Percentiles rank a stretch among this genome's conserved stretches.
Conservation (phyloP, 1,284 basidiomycete species). For the Mycena sp. region DNA sequence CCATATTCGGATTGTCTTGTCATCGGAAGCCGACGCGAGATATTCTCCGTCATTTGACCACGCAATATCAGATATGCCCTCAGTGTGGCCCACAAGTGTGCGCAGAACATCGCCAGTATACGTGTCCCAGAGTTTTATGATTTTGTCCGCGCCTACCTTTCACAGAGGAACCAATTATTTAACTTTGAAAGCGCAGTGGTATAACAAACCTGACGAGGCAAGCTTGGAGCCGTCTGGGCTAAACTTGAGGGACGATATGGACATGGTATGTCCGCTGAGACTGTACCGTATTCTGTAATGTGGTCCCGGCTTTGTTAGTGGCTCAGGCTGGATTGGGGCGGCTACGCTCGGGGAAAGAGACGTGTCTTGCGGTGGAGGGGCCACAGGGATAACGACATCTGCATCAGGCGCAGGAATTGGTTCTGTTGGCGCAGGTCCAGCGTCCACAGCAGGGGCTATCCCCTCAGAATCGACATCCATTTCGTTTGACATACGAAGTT, state of each 20-base stretch:
- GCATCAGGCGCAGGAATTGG: slow-evolving; percentile 6
- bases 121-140: slow-evolving; percentile 82
- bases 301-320: slow-evolving; percentile 32
- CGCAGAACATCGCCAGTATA: slow-evolving; percentile 75
- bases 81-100: slow-evolving; percentile 75
- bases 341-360: not conserved
- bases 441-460: not conserved
- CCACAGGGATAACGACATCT: slow-evolving; percentile 27
- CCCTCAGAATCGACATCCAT: slow-evolving; percentile 23
- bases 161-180: slow-evolving; percentile 30
- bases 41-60: slow-evolving; percentile 87
- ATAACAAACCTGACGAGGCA: slow-evolving; percentile 76
- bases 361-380: not conserved
- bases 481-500: slow-evolving; percentile 7
- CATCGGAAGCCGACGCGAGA: slow-evolving; percentile 91
- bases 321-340: slow-evolving; percentile 2
- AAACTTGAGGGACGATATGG: slow-evolving; percentile 82
- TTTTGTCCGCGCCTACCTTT: slow-evolving; percentile 80
- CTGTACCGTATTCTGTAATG: slow-evolving; percentile 57
- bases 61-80: slow-evolving; percentile 90
- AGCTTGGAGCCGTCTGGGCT: slow-evolving; percentile 79
- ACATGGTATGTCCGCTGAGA: slow-evolving; percentile 77
- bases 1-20: slow-evolving; percentile 88
- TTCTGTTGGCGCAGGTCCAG: not conserved
- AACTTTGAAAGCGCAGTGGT: slow-evolving; percentile 31